phyloP scores from a whole-genome alignment of 768 basidiomycete species.

The Leucocoprinus leucothites region DNA sequence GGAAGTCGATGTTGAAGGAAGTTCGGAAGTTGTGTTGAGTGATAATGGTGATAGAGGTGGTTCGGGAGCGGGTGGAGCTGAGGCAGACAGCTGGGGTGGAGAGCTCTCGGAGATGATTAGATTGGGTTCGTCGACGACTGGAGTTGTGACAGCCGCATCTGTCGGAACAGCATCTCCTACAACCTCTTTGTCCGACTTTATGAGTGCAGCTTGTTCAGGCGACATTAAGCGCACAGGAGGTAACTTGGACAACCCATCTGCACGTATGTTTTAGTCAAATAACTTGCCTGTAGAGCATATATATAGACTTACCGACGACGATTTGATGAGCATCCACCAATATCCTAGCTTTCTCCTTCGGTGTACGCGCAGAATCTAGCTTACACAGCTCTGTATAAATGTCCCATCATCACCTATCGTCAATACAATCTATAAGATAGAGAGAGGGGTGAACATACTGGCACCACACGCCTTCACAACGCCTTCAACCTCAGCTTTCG shows the following conservation, averaged over 20 bases:
- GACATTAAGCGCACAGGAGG: constrained; percentile 75
- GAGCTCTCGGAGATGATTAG: neutral
- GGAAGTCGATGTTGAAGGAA: neutral
- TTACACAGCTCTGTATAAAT: constrained; percentile 28
- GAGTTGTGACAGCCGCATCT: neutral
- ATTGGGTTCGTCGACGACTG: neutral
- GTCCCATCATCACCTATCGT: neutral
- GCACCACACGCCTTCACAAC: constrained; percentile 76
- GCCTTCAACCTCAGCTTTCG: constrained; percentile 44
- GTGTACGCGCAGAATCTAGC: constrained; percentile 45
- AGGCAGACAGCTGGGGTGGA: neutral
- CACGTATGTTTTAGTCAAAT: no score
- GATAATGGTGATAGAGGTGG: constrained; percentile 7
- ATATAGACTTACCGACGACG: constrained; percentile 65
- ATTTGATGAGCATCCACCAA: constrained; percentile 84
- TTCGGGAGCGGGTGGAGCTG: neutral
- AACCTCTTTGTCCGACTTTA: neutral
- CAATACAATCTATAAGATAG: neutral
- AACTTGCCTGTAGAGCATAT: neutral
- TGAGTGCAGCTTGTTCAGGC: constrained; percentile 29
- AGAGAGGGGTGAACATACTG: constrained; percentile 43
- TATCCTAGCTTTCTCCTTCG: constrained; percentile 75
- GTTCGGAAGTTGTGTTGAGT: neutral
- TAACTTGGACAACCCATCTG: constrained; percentile 72
- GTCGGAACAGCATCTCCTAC: no score